Percentiles rank a stretch among this genome's conserved stretches.
phyloP scores from a whole-genome alignment of 208 protist species.

The Phytomonas serpens region DNA sequence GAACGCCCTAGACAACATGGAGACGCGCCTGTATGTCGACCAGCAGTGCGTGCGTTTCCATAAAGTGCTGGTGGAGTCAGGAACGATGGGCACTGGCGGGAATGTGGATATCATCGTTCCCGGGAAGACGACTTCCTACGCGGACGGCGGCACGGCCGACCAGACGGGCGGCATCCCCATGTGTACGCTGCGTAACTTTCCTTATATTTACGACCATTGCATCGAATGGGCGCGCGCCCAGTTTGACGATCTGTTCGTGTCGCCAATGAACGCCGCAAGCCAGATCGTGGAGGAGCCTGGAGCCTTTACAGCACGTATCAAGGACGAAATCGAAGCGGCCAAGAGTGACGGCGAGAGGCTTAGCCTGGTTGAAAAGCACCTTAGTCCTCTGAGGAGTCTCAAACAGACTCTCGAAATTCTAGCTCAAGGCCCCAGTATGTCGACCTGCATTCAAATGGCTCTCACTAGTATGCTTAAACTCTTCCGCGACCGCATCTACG shows the following conservation, averaged over 20 bases:
- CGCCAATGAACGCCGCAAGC: constrained; percentile 66
- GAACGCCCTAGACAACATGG: constrained; percentile 99
- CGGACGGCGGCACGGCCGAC: constrained; percentile 92
- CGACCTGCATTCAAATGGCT: constrained; percentile 95
- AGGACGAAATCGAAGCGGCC: constrained; percentile 45
- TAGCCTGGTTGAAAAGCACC: constrained; percentile 75
- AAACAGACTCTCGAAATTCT: constrained; percentile 48
- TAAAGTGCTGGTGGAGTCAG: constrained; percentile 98
- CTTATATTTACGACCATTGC: constrained; percentile 98
- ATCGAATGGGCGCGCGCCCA: constrained; percentile 94
- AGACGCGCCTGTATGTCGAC: constrained; percentile 96
- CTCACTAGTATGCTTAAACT: constrained; percentile 92
- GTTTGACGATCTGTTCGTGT: constrained; percentile 91
- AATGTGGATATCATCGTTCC: constrained; percentile 98
- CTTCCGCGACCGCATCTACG: constrained; percentile 95
- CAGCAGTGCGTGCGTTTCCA: constrained; percentile 92
- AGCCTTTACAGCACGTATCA: constrained; percentile 53
- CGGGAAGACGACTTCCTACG: constrained; percentile 96
- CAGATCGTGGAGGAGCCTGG: constrained; percentile 75
- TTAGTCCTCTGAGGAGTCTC: constrained; percentile 40
- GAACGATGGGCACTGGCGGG: constrained; percentile 98
- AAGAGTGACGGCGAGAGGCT: constrained; percentile 61
- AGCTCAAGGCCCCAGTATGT: constrained; percentile 45
- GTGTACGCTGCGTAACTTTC: constrained; percentile 99
- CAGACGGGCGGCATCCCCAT: constrained; percentile 97